Evolutionary conservation across 331 rosid species (phyloP).

Genomic region (Quercus lobata): DNA sequence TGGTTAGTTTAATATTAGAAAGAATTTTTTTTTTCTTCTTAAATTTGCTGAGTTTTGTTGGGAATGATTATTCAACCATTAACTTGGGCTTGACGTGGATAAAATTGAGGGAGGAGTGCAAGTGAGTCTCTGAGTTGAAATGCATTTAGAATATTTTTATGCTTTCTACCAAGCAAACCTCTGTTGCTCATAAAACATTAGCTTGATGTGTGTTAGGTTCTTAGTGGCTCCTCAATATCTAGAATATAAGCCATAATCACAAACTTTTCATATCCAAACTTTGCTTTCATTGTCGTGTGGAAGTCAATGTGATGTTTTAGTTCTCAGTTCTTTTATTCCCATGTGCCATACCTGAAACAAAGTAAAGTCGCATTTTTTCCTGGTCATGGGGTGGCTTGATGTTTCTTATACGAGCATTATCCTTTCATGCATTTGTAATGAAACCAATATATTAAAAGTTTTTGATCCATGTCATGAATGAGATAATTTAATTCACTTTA

Average conservation of each 20-base stretch:
- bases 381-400: neutral
- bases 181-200: neutral
- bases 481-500: neutral
- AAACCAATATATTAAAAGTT: neutral
- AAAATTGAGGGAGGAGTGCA: neutral
- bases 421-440: neutral
- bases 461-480: neutral
- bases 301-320: neutral
- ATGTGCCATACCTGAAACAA: conserved; percentile 3
- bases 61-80: neutral
- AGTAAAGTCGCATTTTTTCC: neutral
- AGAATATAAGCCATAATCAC: neutral
- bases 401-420: neutral
- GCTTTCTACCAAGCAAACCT: neutral
- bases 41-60: neutral
- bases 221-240: neutral
- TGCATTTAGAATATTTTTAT: neutral
- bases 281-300: neutral
- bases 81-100: neutral
- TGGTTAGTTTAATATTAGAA: neutral
- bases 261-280: neutral
- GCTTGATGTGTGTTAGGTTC: neutral
- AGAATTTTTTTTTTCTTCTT: neutral
- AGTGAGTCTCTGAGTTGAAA: neutral
- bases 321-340: conserved; percentile 10